Base-by-base conservation (phyloP, 805 yeast genomes). In the Cyberlindnera saturnus region DNA sequence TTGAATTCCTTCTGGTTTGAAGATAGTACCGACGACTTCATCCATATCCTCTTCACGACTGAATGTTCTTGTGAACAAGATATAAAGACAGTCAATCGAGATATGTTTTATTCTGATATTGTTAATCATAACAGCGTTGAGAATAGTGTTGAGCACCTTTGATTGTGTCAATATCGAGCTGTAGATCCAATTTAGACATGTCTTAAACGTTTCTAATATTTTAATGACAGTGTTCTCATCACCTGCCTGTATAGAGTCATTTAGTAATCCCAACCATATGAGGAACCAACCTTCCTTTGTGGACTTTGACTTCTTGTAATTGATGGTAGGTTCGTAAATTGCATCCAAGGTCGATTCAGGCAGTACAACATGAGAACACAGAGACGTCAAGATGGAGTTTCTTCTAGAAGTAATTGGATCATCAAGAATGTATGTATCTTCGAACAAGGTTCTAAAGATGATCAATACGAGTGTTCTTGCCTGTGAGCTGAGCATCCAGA, bases 41-140 rank as follows among this genome's bases (percentile, higher is more conserved):
- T 79, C 78, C 60, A 89, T 84, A 62, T 93, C 96, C 1, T 70
- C 77, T 10, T 74, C 73, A 38, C 71, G 67, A 30, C 74, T 67
- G 62, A 86, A 89, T 13, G 76, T 73, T 56, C 98, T 76, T 1
- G 96, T 87, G 65, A 90, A 84, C 17, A 93, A 67, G 32, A 86
- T 84, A 61, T 93, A 96, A 48, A 93, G 72, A 57, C 96, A 88
- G 60, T 93, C 99, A 37, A 90, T 79, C 0, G 96, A 89, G 47
- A 90, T 73, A 0, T 88, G 82, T 59, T 87, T 82, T 39, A 91
- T 76, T 49, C 77, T 75, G 35, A 82, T 76, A 53, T 82, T 81
- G 28, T 76, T 69, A 7, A 81, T 66, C 33, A 77, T 64, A 41
- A 87, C 67, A 29, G 86, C 73, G 45, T 64, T 64, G 45, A 88